A percentile compares a stretch with the other conserved stretches of the same genome.
Evolutionary conservation across 345 rosid genomes (phyloP).

Genomic region (Citrus inodora): DNA sequence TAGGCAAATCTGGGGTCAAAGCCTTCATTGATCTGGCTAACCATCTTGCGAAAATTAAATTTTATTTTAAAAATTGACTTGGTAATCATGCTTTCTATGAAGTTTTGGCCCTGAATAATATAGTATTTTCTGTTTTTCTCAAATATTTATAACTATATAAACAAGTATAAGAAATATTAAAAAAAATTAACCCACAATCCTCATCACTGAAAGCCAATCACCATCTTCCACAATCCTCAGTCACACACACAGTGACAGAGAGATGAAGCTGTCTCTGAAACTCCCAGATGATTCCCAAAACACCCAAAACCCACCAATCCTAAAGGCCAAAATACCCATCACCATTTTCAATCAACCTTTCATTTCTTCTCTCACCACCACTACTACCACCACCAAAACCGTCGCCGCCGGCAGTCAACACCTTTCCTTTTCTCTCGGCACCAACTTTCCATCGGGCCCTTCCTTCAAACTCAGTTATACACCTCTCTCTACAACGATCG

Average conservation of each 20-base stretch:
- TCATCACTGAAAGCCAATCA: not conserved
- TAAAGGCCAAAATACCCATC: slow-evolving; percentile 51
- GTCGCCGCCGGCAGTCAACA: slow-evolving; percentile 23
- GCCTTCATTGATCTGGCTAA: too few relatives aligned
- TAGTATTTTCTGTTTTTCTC: too few relatives aligned
- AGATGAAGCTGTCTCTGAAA: slow-evolving; percentile 46
- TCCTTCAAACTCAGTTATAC: slow-evolving; percentile 44
- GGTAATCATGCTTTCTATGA: not conserved
- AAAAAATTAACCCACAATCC: too few relatives aligned
- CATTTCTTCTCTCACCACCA: slow-evolving; percentile 31
- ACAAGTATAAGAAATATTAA: not conserved
- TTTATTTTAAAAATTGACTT: not conserved
- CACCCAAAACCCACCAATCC: slow-evolving; percentile 23
- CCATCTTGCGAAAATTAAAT: too few relatives aligned
- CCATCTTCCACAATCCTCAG: not conserved
- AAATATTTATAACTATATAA: too few relatives aligned
- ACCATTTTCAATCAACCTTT: slow-evolving; percentile 53
- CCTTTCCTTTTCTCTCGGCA: slow-evolving; percentile 45
- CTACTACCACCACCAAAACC: slow-evolving; percentile 21
- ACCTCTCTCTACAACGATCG: slow-evolving; percentile 18
- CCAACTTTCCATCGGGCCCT: slow-evolving; percentile 57
- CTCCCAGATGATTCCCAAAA: slow-evolving; percentile 30
- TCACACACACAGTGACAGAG: not conserved
- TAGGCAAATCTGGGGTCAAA: too few relatives aligned
- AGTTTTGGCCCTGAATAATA: not conserved